Evolutionary conservation across 2,329 filamentous ascomycete genomes (phyloP), one percentile per base, ranked within the genome.

Genomic region (Trichoderma oligosporum): DNA sequence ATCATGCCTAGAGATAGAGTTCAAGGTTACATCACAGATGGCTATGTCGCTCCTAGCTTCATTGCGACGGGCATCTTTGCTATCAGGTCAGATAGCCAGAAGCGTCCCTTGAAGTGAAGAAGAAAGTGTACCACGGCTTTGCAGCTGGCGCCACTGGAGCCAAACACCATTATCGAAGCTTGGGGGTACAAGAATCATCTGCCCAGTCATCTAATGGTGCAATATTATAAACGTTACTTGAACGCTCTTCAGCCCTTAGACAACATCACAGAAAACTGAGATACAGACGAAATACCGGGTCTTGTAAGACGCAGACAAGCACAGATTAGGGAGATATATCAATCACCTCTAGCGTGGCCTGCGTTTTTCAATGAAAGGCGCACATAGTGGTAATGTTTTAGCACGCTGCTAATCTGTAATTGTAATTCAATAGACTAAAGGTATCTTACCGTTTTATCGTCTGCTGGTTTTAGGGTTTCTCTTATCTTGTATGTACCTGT

Each of bases 281-380:
- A 76, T 2, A 47, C 75, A 6, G 77, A 79, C 56, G 68, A 73
- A 52, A 66, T 74, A 8, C 63, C 67, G 4, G 76, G 76, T n/a
- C n/a, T n/a, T n/a, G n/a, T 0, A 65, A 69, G 22, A 78, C 75
- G n/a, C 75, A 73, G 63, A 81, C 82, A 4, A 82, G 79, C 61
- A 83, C 81, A 0, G 82, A 85, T 64, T 81, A 84, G 68, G 83
- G 82, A 0, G 76, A 85, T 60, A 85, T 60, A 68, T 85, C 54
- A 82, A 78, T 61, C 78, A 84, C 63, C 78, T n/a, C n/a, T n/a
- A 79, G 74, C 56, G 71, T 75, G n/a, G n/a, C n/a, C n/a, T n/a
- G n/a, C n/a, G n/a, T n/a, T n/a, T n/a, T n/a, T n/a, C n/a, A n/a
- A n/a, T n/a, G n/a, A n/a, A n/a, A n/a, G n/a, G n/a, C n/a, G n/a